Percentiles rank a stretch among this genome's conserved stretches.
These are phyloP conservation scores for Cyclanthera cordifolia DNA, from an alignment of 306 rosid species.

Conservation along the genomic window DNA sequence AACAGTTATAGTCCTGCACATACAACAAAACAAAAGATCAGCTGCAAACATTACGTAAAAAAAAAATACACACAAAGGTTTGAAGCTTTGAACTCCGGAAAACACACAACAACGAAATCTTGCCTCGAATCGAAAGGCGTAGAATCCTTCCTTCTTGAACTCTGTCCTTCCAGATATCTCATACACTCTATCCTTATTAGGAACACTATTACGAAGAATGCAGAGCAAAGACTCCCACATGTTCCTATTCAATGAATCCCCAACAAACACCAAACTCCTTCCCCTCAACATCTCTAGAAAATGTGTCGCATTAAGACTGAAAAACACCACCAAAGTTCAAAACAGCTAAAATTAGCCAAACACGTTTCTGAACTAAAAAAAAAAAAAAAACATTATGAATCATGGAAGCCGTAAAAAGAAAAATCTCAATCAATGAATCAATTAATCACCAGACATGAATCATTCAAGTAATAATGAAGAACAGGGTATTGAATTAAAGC, in stretches of 20 bases:
- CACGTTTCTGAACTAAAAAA: not conserved
- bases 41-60: not conserved
- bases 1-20: conserved; percentile 75
- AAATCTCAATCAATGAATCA: not conserved
- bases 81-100: not conserved
- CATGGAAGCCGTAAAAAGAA: not conserved
- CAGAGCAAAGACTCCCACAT: conserved; percentile 97
- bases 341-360: not conserved
- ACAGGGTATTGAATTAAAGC: not conserved
- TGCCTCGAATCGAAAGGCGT: conserved; percentile 89
- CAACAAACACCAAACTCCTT: conserved; percentile 68
- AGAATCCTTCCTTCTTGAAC: conserved; percentile 75
- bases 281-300: conserved; percentile 76
- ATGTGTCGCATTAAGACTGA: conserved; percentile 81
- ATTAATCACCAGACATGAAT: no score
- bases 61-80: not conserved
- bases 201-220: conserved; percentile 52
- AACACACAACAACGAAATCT: not conserved
- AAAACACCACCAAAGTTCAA: conserved; percentile 13
- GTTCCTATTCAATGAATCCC: conserved; percentile 89
- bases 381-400: not conserved
- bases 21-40: conserved; percentile 8
- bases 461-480: not conserved
- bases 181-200: conserved; percentile 45
- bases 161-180: conserved; percentile 73